These are phyloP conservation scores for Rhodotorula taiwanensis DNA, from an alignment of 768 basidiomycete species.

Conservation along the genomic window DNA sequence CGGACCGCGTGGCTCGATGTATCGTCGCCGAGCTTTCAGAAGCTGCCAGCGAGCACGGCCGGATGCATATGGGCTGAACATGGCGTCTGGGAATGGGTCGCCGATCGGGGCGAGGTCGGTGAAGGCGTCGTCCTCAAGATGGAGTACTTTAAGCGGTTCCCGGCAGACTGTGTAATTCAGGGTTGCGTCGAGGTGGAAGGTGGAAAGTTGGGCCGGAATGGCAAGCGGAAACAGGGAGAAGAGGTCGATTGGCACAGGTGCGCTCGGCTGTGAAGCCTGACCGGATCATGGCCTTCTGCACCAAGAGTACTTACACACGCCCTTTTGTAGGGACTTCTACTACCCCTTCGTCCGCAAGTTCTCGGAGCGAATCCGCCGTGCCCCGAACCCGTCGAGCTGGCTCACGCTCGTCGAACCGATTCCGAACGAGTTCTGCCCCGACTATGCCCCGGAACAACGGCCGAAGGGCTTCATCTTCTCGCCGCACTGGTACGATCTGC, in stretches of 20 bases:
- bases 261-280: neutral
- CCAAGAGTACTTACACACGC: too few species aligned
- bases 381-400: conserved; percentile 53
- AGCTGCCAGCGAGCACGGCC: conserved; percentile 44
- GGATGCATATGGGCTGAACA: conserved; percentile 86
- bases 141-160: conserved; percentile 72
- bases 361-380: conserved; percentile 54
- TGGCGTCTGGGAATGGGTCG: conserved; percentile 87
- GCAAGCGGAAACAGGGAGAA: conserved; percentile 44
- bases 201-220: conserved; percentile 2
- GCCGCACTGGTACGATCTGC: conserved; percentile 87
- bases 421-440: conserved; percentile 80
- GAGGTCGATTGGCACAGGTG: conserved; percentile 75
- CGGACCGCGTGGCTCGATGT: conserved; percentile 49
- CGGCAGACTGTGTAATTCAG: conserved; percentile 46
- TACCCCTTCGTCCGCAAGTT: conserved; percentile 68
- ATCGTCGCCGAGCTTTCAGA: neutral
- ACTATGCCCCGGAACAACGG: conserved; percentile 63
- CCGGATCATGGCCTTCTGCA: too few species aligned
- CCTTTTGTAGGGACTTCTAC: conserved; percentile 56
- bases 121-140: conserved; percentile 70
- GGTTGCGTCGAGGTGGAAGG: conserved; percentile 7
- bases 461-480: conserved; percentile 62
- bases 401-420: conserved; percentile 70
- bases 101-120: conserved; percentile 56